Evolutionary conservation across 164 flowering plant genomes (phyloP).

Genomic region (Umbellularia californica): DNA sequence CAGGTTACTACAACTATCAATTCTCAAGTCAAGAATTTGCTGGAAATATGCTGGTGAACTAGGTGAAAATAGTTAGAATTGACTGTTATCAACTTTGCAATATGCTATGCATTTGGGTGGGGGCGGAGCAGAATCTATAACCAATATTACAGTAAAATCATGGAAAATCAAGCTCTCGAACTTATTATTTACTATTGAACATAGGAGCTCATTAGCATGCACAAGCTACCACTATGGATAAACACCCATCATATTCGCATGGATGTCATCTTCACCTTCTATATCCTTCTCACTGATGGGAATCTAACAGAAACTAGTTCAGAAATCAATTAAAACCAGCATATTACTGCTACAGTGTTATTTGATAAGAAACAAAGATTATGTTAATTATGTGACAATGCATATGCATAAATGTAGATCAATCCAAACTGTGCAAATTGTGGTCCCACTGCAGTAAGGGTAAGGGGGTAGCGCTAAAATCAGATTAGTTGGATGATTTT

Average conservation of each 20-base stretch:
- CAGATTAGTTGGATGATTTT: no score
- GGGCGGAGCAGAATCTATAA: no score
- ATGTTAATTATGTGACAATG: background rate
- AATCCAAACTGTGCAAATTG: no score
- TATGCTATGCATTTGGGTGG: no score
- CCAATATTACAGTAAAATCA: background rate
- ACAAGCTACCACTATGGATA: background rate
- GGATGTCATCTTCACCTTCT: background rate
- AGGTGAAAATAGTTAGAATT: background rate
- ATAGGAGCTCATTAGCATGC: background rate
- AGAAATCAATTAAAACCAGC: background rate
- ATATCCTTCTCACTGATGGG: background rate
- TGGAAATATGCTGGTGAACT: background rate
- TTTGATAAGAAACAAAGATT: background rate
- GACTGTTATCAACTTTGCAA: background rate
- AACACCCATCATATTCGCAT: background rate
- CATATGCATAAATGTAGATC: no score
- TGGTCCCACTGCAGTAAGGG: no score
- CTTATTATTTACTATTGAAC: background rate
- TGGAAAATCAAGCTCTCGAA: background rate
- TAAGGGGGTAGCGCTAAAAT: no score
- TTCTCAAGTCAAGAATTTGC: background rate
- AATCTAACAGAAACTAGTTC: background rate
- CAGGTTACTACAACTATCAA: background rate
- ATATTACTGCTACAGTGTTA: background rate